phyloP scores from a whole-genome alignment of 78 protist genomes.

The Dictyostelium intermedium region DNA sequence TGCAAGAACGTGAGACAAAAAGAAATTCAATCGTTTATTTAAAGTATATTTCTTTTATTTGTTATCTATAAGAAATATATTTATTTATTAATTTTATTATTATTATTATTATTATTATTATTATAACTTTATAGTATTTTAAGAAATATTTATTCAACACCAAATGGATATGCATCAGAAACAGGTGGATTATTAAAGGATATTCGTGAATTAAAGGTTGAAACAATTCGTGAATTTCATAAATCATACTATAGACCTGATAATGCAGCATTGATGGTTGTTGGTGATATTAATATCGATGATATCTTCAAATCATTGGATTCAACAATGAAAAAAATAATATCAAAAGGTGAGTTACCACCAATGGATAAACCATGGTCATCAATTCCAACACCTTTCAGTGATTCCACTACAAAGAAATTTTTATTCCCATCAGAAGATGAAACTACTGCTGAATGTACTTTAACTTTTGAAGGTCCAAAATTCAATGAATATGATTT shows the following conservation, averaged over 20 bases:
- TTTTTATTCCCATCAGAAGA: conserved; percentile 47
- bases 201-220: conserved; percentile 24
- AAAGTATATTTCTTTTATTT: no score
- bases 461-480: neutral
- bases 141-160: neutral
- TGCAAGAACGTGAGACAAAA: conserved; percentile 64
- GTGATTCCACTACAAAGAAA: neutral
- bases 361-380: conserved; percentile 41
- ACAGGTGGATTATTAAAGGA: conserved; percentile 68
- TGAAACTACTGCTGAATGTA: conserved; percentile 6
- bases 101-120: neutral
- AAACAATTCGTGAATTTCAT: conserved; percentile 59
- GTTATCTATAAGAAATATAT: no score
- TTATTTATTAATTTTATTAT: neutral
- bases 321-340: conserved; percentile 21
- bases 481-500: neutral
- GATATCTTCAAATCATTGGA: conserved; percentile 10
- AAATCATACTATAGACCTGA: conserved; percentile 65
- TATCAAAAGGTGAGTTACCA: neutral
- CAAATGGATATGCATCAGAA: conserved; percentile 13
- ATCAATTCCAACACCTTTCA: neutral
- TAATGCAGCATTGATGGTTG: conserved; percentile 13
- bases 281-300: conserved; percentile 48
- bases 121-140: neutral
- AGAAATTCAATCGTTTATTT: neutral